Conservation (phyloP, 805 yeast species). For the Metschnikowia gruessii region DNA sequence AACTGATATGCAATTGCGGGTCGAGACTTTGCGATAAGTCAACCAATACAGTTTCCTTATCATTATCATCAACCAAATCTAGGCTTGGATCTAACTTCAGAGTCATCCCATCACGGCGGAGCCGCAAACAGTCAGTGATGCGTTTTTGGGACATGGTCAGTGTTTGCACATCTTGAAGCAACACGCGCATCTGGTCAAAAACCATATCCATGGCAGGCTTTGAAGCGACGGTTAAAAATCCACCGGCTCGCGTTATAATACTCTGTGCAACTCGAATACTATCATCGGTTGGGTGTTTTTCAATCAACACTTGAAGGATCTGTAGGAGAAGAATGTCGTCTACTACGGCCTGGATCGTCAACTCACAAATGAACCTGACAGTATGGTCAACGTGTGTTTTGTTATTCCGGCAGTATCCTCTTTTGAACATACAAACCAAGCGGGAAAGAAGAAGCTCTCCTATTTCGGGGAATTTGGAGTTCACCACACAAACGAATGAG, state of each 20-base stretch:
- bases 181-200: constrained; percentile 56
- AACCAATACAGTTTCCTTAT: constrained; percentile 53
- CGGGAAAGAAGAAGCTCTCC: constrained; percentile 58
- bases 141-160: constrained; percentile 9
- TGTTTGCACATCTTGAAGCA: constrained; percentile 52
- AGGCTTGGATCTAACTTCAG: constrained; percentile 43
- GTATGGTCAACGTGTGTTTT: constrained; percentile 42
- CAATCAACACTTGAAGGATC: constrained; percentile 34
- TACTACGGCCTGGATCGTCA: constrained; percentile 59
- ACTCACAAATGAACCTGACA: constrained; percentile 53
- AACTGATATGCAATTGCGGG: constrained; percentile 46
- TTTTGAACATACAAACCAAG: constrained; percentile 56
- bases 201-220: constrained; percentile 46
- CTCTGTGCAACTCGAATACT: constrained; percentile 54
- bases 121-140: constrained; percentile 9
- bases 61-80: constrained; percentile 65
- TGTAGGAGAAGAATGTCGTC: constrained; percentile 34
- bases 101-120: constrained; percentile 14
- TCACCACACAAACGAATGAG: constrained; percentile 55
- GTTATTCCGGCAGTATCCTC: constrained; percentile 34
- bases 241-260: constrained; percentile 54
- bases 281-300: constrained; percentile 47
- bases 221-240: constrained; percentile 42
- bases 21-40: constrained; percentile 52
- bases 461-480: constrained; percentile 64